These are phyloP conservation scores for Dothiorella sarmentorum DNA, from an alignment of 2,329 filamentous ascomycete genomes.

Conservation along the genomic window DNA sequence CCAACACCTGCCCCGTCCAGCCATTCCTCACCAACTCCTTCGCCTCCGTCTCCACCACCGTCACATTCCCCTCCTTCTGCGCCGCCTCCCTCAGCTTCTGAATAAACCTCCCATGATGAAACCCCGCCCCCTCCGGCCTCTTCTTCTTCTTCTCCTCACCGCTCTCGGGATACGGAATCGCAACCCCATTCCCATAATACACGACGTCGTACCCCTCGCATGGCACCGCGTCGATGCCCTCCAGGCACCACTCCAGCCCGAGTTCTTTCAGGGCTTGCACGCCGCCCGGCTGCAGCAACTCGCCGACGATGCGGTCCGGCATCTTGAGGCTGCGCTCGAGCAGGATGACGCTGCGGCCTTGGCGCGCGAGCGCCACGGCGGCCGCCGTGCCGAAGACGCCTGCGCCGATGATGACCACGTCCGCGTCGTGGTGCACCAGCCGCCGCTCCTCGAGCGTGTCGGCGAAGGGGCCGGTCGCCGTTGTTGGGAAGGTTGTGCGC, in stretches of 20 bases:
- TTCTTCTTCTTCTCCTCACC: slow-evolving; percentile 35
- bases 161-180: slow-evolving; percentile 74
- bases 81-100: slow-evolving; percentile 74
- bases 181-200: slow-evolving; percentile 69
- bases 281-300: slow-evolving; percentile 90
- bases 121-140: slow-evolving; percentile 70
- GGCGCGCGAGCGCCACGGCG: slow-evolving; percentile 78
- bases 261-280: slow-evolving; percentile 75
- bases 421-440: slow-evolving; percentile 59
- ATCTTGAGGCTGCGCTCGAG: slow-evolving; percentile 87
- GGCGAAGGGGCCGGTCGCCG: neutral
- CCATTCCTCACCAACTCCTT: slow-evolving; percentile 70
- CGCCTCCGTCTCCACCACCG: slow-evolving; percentile 85
- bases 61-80: slow-evolving; percentile 73
- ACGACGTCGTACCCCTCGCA: slow-evolving; percentile 86
- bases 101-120: slow-evolving; percentile 95
- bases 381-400: slow-evolving; percentile 86
- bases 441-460: slow-evolving; percentile 34
- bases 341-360: slow-evolving; percentile 85
- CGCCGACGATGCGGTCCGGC: slow-evolving; percentile 93
- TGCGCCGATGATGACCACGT: slow-evolving; percentile 88
- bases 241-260: slow-evolving; percentile 74
- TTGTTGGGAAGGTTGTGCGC: too few species aligned
- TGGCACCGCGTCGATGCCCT: slow-evolving; percentile 80
- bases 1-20: slow-evolving; percentile 69